Evolutionary conservation across 225 moss, liverwort and hornwort species (phyloP), one percentile per base, ranked within the genome.

Genomic region (Rhytidiadelphus loreus): DNA sequence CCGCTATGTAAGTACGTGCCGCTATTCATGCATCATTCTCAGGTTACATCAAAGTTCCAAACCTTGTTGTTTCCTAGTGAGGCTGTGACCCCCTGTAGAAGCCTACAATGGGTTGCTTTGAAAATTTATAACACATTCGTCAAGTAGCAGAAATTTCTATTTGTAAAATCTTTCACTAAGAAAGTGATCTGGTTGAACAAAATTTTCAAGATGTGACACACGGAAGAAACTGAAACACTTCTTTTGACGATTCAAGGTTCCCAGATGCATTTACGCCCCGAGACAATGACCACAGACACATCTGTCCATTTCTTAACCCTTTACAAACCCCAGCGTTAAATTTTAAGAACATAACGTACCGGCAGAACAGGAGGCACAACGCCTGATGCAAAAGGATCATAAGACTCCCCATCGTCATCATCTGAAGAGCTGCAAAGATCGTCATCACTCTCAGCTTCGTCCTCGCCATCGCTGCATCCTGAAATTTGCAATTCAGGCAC

Each of bases 371-470:
- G 89, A 74, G 86, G 92, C 81, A 90, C 60, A 77, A 89, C 58
- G 16, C 87, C 90, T 14, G 84, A 89, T 63, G 86, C 74, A 41
- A 64, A 68, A 64, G 89, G 87, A 65, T 84, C 69, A 52, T 78
- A 86, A 23, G 43, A 46, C 26, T 88, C 91, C 41, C 71, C 86
- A 65, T 11, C 77, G 2, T 90, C 90, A 15, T 91, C 90, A 41
- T 90, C 90, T n/a, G 90, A 90, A 48, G 83, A 35, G 86, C 93
- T 93, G 88, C 93, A 90, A 64, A 89, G 64, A 39, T 90, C 92
- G 25, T 89, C 89, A 39, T 92, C 92, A 44, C 93, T 92, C 52
- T 85, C 90, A 32, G 44, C 83, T 39, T 24, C 81, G 46, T 88
- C 90, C 80, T 87, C 88, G 82, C 87, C 81, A 13, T 89, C 69